A percentile compares a stretch with the other conserved stretches of the same genome.
Evolutionary conservation across 495 filamentous ascomycete genomes (phyloP).

Genomic region (Podospora pseudocomata): DNA sequence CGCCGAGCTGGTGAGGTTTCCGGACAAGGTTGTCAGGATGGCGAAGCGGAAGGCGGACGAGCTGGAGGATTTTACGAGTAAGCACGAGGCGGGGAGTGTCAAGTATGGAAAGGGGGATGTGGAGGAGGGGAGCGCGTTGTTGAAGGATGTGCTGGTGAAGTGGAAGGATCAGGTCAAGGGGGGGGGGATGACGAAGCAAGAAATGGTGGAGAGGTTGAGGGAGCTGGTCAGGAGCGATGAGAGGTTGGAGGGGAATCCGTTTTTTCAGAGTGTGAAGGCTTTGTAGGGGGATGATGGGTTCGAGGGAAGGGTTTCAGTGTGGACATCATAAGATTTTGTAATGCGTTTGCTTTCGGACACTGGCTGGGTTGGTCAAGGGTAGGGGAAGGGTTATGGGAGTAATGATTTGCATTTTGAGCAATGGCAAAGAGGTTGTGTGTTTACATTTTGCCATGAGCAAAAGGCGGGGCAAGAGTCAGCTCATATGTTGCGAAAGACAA

Average conservation of each 20-base stretch:
- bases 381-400: neutral
- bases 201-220: conserved; percentile 75
- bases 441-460: neutral
- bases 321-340: neutral
- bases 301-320: too few relatives aligned
- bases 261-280: conserved; percentile 83
- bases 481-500: neutral
- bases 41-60: conserved; percentile 97
- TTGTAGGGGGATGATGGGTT: conserved; percentile 48
- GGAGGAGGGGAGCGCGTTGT: conserved; percentile 78
- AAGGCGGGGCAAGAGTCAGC: neutral
- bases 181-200: conserved; percentile 60
- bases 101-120: conserved; percentile 76
- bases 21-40: conserved; percentile 96
- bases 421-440: neutral
- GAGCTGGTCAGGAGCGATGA: conserved; percentile 70
- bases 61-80: conserved; percentile 88
- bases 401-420: neutral
- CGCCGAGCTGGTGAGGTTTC: conserved; percentile 96
- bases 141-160: conserved; percentile 78
- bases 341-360: neutral
- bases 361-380: neutral
- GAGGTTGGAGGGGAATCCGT: conserved; percentile 74
- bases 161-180: conserved; percentile 84
- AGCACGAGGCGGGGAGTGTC: conserved; percentile 55